Percentiles rank a stretch among this genome's conserved stretches.
Evolutionary conservation across 768 basidiomycete genomes (phyloP).

Genomic region (Coprinellus aureogranulatus): DNA sequence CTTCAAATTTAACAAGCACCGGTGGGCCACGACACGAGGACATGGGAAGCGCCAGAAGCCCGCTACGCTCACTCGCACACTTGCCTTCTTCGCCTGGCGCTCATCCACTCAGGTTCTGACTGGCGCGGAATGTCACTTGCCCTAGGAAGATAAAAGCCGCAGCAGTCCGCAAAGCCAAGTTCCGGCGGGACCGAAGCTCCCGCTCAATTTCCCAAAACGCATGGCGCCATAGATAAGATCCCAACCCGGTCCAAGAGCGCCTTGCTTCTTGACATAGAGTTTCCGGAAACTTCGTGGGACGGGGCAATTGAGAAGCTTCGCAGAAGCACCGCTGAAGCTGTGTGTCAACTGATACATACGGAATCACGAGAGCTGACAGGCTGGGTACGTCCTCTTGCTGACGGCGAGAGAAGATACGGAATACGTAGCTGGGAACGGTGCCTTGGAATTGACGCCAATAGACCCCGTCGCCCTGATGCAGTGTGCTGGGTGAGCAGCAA

Average conservation of each 20-base stretch:
- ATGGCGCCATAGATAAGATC: background rate
- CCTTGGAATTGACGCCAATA: no score
- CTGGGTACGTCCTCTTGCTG: no score
- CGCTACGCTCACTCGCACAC: no score
- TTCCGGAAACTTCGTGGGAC: slow-evolving; percentile 6
- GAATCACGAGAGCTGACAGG: no score
- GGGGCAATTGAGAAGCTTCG: background rate
- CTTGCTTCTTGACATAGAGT: slow-evolving; percentile 5
- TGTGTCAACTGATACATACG: no score
- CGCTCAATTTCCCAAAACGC: background rate
- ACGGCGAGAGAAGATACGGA: no score
- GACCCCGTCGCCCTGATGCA: no score
- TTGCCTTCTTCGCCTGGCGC: background rate
- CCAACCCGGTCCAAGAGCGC: background rate
- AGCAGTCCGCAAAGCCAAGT: background rate
- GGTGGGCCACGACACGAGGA: background rate
- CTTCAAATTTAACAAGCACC: background rate
- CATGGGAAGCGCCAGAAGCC: no score
- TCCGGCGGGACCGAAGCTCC: background rate
- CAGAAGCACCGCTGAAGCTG: background rate
- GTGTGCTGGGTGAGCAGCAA: no score
- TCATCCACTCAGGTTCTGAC: background rate
- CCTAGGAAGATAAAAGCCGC: no score
- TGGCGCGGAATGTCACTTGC: no score
- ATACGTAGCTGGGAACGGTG: no score